Evolutionary conservation across 148 eudicot species (phyloP), one percentile per base, ranked within the genome.

Genomic region (Salicornia ramosissima): DNA sequence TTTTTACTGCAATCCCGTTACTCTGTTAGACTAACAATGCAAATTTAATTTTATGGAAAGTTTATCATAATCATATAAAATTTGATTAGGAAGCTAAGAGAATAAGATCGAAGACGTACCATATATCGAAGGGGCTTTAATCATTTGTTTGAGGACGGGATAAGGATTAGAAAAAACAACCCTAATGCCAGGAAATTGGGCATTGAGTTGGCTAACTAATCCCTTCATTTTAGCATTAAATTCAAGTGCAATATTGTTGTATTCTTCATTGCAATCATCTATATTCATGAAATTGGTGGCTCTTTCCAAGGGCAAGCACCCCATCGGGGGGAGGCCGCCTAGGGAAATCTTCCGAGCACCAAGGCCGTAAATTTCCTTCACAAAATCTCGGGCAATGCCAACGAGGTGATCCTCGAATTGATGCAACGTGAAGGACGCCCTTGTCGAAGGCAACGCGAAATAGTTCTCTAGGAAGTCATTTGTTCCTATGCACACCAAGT

Each of bases 381-480:
- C 47, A 19, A 89, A 89, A 10, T 64, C 46, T 56, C 54, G 56
- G 2, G 86, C 91, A 0, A 81, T 11, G 0, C 71, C 79, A 2
- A 82, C 19, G 5, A 89, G 84, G 22, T 72, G 85, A 42, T 75
- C 76, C 54, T 89, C 76, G 67, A 78, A 89, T 34, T 79, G 68
- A 18, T 81, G 81, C 19, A 86, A 21, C 0, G 74, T 74, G 65
- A 61, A 86, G 0, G 65, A 78, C 3, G 75, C 67, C 21, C 80
- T 71, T 0, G 85, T 79, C 3, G 70, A 65, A 0, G 83, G 80
- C 6, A 81, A 28, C 2, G 88, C 67, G 75, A 80, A 92, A 65
- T 92, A 92, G 59, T 92, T 92, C 65, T 90, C 97, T 3, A 92
- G 67, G 75, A 90, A 92, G 65, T 92, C 97, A 29, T 92, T 92